Evolutionary conservation across 164 flowering plant species (phyloP), one percentile per base, ranked within the genome.

Genomic region (Chimonanthus salicifolius): DNA sequence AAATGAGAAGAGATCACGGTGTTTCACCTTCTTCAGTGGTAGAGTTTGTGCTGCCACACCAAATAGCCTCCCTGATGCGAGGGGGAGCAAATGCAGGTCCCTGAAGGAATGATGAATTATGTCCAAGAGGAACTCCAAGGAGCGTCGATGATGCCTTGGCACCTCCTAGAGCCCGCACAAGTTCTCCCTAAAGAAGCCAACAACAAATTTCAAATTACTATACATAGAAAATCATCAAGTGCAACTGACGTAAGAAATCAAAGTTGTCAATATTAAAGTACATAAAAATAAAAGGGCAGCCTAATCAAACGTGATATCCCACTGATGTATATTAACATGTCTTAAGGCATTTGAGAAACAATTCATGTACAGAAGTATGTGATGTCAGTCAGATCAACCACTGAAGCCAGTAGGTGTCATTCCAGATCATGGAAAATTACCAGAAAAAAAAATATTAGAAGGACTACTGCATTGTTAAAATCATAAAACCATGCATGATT

Each of bases 41-140:
- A 62, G 98, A 78, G 77, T 95, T 93, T 54, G 99, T 95, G 88
- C 99, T 95, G 54, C 92, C 97, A 82, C 94, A 90, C 99, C 99
- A 95, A 58, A 95, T 93, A 18, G 99, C 97, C 76, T 95, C 99
- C 78, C 99, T 83, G 62, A 95, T 95, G 7, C 94, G 94, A 20
- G 99, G 99, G 72, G 99, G 99, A 66, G 99, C 99, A 86, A 95
- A 95, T 33, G 99, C 99, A 0, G 99, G 98, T 50, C 99, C 99
- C 72, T 93, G 99, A 74, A 95, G 97, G 84, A 93, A 95, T 44
- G 99, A 93, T 47, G 99, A 95, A 72, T 95, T 95, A 70, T 95
- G 98, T 62, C 99, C 99, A 47, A 95, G 68, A 47, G 99, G 99
- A 79, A 95, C 96, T 69, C 99, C 99, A 71, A 95, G 93, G 63